Conservation (phyloP, 2,329 filamentous ascomycete species). For the Calonectria pseudoreteaudii region DNA sequence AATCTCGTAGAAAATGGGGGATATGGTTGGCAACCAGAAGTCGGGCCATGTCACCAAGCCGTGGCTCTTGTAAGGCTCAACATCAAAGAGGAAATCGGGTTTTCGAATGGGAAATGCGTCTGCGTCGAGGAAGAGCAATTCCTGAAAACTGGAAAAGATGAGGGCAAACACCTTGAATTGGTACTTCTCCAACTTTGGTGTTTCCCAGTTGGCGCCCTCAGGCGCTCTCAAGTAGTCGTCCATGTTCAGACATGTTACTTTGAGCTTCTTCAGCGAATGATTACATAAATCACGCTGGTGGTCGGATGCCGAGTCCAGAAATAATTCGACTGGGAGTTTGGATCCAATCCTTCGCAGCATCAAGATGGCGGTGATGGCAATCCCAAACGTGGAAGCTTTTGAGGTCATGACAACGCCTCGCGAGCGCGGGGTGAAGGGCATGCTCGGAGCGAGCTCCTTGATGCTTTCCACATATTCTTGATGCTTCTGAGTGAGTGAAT, state of each 20-base stretch:
- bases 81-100: slow-evolving; percentile 32
- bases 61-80: slow-evolving; percentile 32
- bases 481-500: slow-evolving; percentile 33
- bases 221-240: slow-evolving; percentile 34
- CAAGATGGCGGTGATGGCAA: slow-evolving; percentile 35
- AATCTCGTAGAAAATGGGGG: slow-evolving; percentile 38
- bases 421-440: slow-evolving; percentile 27
- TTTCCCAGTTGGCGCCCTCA: neutral
- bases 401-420: slow-evolving; percentile 39
- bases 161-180: slow-evolving; percentile 39
- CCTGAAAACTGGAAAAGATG: slow-evolving; percentile 39
- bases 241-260: slow-evolving; percentile 37
- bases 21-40: slow-evolving; percentile 42
- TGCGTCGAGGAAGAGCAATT: slow-evolving; percentile 37
- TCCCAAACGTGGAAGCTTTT: slow-evolving; percentile 27
- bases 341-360: slow-evolving; percentile 40
- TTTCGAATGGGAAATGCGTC: slow-evolving; percentile 38
- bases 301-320: slow-evolving; percentile 34
- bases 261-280: neutral
- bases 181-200: slow-evolving; percentile 28
- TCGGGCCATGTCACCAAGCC: slow-evolving; percentile 41
- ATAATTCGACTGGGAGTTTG: slow-evolving; percentile 30
- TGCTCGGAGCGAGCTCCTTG: slow-evolving; percentile 18
- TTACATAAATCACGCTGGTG: slow-evolving; percentile 27
- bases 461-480: slow-evolving; percentile 26